Evolutionary conservation across 345 rosid genomes (phyloP).

Genomic region (Euphorbia tirucalli): DNA sequence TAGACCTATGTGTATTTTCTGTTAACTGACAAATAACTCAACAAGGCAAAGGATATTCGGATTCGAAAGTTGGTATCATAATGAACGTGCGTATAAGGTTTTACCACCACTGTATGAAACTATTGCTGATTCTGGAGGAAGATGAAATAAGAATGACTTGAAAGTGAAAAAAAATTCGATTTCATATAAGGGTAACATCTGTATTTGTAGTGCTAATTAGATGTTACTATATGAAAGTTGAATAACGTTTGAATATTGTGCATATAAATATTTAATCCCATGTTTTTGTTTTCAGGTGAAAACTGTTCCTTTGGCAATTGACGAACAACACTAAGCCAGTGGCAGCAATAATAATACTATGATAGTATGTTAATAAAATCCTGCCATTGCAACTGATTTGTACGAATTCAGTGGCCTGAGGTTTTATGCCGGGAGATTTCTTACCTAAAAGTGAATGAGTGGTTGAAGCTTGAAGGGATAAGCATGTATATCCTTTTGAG

Average conservation of each 20-base stretch:
- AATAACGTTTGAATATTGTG: too few relatives aligned
- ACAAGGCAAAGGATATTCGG: too few relatives aligned
- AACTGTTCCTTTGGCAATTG: slow-evolving; percentile 65
- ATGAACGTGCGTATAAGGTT: too few relatives aligned
- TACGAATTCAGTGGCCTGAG: background rate
- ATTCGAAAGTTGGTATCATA: too few relatives aligned
- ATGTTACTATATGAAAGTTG: background rate
- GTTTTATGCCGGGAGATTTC: slow-evolving; percentile 1
- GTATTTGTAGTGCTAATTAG: background rate
- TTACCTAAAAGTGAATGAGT: background rate
- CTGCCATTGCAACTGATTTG: background rate
- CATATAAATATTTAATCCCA: too few relatives aligned
- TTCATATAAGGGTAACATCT: too few relatives aligned
- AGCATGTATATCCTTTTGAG: slow-evolving; percentile 2
- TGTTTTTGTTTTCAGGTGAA: slow-evolving; percentile 64
- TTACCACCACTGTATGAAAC: too few relatives aligned
- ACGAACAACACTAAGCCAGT: slow-evolving; percentile 41
- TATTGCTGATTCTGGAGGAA: too few relatives aligned
- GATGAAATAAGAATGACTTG: too few relatives aligned
- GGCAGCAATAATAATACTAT: background rate
- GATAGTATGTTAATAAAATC: slow-evolving; percentile 17
- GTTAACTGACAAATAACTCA: too few relatives aligned
- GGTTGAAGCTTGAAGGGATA: background rate
- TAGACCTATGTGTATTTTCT: too few relatives aligned
- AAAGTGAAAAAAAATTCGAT: too few relatives aligned